Evolutionary conservation across 768 basidiomycete species (phyloP).

Genomic region (Tylopilus sp.): DNA sequence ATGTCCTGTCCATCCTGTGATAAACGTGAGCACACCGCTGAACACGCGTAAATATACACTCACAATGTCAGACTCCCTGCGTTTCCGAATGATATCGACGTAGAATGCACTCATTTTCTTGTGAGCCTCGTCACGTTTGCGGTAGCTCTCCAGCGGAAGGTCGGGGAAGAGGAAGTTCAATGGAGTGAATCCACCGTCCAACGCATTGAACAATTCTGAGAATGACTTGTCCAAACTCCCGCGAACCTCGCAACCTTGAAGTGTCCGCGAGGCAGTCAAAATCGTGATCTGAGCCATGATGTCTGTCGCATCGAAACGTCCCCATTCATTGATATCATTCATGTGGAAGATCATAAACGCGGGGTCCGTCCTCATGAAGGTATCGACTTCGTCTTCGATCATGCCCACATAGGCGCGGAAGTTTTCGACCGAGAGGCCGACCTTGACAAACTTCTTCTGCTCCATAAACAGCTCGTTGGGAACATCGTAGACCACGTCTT

Average conservation of each 20-base stretch:
- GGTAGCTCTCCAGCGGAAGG: conserved; percentile 87
- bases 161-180: conserved; percentile 95
- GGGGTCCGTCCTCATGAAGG: conserved; percentile 65
- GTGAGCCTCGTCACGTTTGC: conserved; percentile 85
- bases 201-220: conserved; percentile 78
- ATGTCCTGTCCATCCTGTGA: conserved; percentile 80
- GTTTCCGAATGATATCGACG: conserved; percentile 75
- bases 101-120: conserved; percentile 94
- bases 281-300: conserved; percentile 88
- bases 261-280: conserved; percentile 87
- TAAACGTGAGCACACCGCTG: background rate
- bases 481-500: conserved; percentile 95
- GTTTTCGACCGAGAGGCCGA: conserved; percentile 90
- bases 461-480: conserved; percentile 98
- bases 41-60: conserved; percentile 7
- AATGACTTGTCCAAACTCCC: conserved; percentile 74
- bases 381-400: conserved; percentile 72
- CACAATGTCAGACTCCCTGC: conserved; percentile 50
- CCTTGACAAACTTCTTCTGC: conserved; percentile 98
- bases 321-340: conserved; percentile 74
- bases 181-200: conserved; percentile 96
- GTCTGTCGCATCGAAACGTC: conserved; percentile 68
- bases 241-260: conserved; percentile 92
- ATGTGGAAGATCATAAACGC: conserved; percentile 59
- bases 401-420: conserved; percentile 80